Evolutionary conservation across 2,329 filamentous ascomycete genomes (phyloP).

Genomic region (Paecilomyces formosus): DNA sequence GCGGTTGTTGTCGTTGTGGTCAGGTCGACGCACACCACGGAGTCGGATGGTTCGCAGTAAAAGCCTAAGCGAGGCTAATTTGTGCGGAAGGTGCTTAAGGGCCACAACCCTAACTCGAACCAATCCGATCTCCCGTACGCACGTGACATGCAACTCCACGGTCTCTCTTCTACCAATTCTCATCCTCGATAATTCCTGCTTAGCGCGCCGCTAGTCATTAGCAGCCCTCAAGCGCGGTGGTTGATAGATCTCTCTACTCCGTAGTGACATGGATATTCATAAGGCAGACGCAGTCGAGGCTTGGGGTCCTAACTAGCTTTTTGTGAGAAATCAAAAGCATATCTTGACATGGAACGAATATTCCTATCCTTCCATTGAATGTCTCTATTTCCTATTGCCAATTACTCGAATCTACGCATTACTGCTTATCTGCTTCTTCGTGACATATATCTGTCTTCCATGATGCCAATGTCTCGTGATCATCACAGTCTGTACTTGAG

Average conservation of each 20-base stretch:
- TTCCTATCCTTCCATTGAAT: background rate
- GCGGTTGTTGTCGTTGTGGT: constrained; percentile 41
- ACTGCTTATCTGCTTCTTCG: background rate
- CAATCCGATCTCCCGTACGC: constrained; percentile 16
- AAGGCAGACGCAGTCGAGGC: background rate
- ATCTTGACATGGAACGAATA: background rate
- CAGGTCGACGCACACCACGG: constrained; percentile 35
- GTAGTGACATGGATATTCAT: background rate
- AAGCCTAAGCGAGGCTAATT: constrained; percentile 35
- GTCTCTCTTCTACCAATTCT: background rate
- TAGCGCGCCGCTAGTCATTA: background rate
- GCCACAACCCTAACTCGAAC: constrained; percentile 31
- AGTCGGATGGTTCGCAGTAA: constrained; percentile 31
- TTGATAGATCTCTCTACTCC: background rate
- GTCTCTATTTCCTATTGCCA: background rate
- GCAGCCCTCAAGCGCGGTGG: background rate
- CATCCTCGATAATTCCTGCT: background rate
- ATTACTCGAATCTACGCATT: background rate
- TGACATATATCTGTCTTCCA: background rate
- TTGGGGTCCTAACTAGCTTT: background rate
- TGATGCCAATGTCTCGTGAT: background rate
- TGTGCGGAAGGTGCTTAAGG: constrained; percentile 29
- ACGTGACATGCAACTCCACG: constrained; percentile 14
- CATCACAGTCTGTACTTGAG: background rate
- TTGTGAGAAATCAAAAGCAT: background rate